A percentile compares a stretch with the other conserved stretches of the same genome.
phyloP scores from a whole-genome alignment of 23 red algal genomes.

The Gracilariopsis chorda region DNA sequence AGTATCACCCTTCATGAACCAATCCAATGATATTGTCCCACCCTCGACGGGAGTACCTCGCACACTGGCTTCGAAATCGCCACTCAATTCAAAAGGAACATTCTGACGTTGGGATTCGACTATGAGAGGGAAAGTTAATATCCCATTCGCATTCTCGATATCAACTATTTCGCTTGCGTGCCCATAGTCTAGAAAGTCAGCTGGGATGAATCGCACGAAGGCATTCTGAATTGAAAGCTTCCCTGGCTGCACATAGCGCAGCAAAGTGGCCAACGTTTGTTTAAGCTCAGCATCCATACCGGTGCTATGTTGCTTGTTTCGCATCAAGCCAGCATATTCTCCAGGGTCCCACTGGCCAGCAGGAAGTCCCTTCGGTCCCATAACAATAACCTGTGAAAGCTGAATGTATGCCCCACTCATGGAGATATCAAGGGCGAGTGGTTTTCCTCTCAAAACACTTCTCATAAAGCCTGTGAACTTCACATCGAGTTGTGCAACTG shows the following conservation, averaged over 20 bases:
- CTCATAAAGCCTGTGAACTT: constrained; percentile 10
- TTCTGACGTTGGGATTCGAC: neutral
- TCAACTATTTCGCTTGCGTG: constrained; percentile 36
- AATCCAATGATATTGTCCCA: constrained; percentile 2
- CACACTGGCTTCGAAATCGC: constrained; percentile 25
- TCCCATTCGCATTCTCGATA: neutral
- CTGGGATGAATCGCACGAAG: constrained; percentile 20
- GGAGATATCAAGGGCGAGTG: neutral
- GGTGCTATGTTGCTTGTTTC: neutral
- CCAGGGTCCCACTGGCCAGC: constrained; percentile 56
- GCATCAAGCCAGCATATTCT: neutral
- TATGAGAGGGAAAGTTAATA: constrained; percentile 7
- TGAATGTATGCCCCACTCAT: neutral
- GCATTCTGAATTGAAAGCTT: constrained; percentile 11
- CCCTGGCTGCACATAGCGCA: constrained; percentile 33
- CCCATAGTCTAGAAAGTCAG: constrained; percentile 58
- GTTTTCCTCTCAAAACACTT: neutral
- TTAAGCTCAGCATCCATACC: neutral
- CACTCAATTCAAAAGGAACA: neutral
- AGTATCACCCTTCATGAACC: neutral
- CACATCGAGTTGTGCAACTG: neutral
- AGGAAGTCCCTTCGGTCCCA: constrained; percentile 19
- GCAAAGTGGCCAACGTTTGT: neutral
- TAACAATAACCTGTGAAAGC: constrained; percentile 21
- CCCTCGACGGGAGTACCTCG: constrained; percentile 41